Conservation (phyloP, 148 eudicot species). For the Heliosperma pusillum region DNA sequence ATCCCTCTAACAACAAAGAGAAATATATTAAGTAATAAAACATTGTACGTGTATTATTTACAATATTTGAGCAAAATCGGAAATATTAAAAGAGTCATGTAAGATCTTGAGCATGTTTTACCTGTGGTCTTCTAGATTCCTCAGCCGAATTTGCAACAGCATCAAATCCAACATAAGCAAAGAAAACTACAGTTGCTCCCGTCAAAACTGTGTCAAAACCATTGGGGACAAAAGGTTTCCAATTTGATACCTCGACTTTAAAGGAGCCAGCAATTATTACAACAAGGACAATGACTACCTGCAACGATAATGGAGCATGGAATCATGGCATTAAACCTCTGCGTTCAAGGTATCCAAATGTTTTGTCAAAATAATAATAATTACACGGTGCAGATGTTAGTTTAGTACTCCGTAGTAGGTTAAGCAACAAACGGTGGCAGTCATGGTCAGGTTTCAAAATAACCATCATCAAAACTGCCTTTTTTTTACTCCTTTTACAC, state of each 20-base stretch:
- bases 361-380: background rate
- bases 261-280: slow-evolving; percentile 75
- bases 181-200: slow-evolving; percentile 97
- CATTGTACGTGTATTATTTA: background rate
- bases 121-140: slow-evolving; percentile 95
- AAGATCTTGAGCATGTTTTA: slow-evolving; percentile 21
- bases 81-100: background rate
- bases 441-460: background rate
- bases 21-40: slow-evolving; percentile 4
- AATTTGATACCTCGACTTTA: slow-evolving; percentile 83
- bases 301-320: slow-evolving; percentile 19
- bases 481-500: too few species aligned
- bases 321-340: background rate
- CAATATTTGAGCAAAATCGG: background rate
- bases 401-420: background rate
- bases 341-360: slow-evolving; percentile 1
- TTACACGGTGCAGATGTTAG: background rate
- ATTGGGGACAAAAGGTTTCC: slow-evolving; percentile 91
- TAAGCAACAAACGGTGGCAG: background rate
- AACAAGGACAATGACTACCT: slow-evolving; percentile 82
- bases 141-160: slow-evolving; percentile 99
- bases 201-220: slow-evolving; percentile 70
- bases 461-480: too few species aligned
- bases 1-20: slow-evolving; percentile 54
- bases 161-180: slow-evolving; percentile 97